Evolutionary conservation across 768 basidiomycete species (phyloP).

Genomic region (Rhizopogon vesiculosus): DNA sequence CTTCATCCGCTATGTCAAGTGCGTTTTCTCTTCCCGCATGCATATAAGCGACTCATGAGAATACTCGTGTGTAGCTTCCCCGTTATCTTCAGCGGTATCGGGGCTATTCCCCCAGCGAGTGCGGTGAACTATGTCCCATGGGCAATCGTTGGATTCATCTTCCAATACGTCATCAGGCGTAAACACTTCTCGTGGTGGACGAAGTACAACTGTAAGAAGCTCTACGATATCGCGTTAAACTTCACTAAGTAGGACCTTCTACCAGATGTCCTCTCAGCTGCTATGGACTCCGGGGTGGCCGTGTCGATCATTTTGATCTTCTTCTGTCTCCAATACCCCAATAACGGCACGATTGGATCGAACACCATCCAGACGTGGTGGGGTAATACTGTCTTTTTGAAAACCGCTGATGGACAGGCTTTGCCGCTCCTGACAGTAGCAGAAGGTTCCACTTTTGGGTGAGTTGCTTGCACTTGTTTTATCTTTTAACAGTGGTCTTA

Average conservation of each 20-base stretch:
- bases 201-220: constrained; percentile 40
- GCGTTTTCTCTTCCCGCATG: constrained; percentile 16
- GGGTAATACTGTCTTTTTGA: constrained; percentile 49
- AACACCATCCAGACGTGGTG: constrained; percentile 59
- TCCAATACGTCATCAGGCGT: constrained; percentile 57
- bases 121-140: constrained; percentile 66
- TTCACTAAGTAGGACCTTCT: not conserved
- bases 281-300: constrained; percentile 67
- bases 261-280: constrained; percentile 63
- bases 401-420: constrained; percentile 24
- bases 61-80: constrained; percentile 32
- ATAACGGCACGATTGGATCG: constrained; percentile 53
- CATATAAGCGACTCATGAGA: not conserved
- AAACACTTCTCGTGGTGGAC: constrained; percentile 65
- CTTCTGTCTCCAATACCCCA: constrained; percentile 62
- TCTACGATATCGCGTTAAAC: not conserved
- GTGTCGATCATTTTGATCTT: constrained; percentile 51
- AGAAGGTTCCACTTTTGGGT: constrained; percentile 23
- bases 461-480: constrained; percentile 1
- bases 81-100: constrained; percentile 52
- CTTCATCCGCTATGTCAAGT: constrained; percentile 62
- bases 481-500: not conserved
- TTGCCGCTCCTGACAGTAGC: constrained; percentile 9
- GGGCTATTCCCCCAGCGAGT: constrained; percentile 59
- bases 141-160: constrained; percentile 61